phyloP scores from a whole-genome alignment of 495 filamentous ascomycete genomes.

The Penicillium waksmanii region DNA sequence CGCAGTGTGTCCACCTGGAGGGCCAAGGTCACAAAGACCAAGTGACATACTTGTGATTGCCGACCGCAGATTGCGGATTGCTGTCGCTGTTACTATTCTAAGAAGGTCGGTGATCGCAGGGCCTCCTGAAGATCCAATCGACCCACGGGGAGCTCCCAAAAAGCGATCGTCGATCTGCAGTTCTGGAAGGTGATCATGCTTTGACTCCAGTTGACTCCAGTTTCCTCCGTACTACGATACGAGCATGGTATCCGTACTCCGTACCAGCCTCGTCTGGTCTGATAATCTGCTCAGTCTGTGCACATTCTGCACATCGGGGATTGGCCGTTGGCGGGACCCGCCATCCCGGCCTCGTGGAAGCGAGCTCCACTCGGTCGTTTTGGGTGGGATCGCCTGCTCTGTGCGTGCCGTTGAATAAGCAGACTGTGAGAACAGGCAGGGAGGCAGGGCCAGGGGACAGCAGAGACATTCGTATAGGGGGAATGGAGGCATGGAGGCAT shows the following conservation, averaged over 20 bases:
- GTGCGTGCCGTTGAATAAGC: constrained; percentile 7
- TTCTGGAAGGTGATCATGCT: constrained; percentile 11
- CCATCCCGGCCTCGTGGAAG: constrained; percentile 35
- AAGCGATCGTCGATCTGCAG: constrained; percentile 32
- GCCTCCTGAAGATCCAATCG: constrained; percentile 22
- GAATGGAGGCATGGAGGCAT: no score
- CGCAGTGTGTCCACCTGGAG: no score
- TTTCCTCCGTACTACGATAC: no score
- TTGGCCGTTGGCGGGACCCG: constrained; percentile 29
- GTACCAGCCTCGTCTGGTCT: no score
- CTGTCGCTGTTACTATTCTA: background rate
- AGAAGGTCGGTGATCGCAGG: constrained; percentile 12
- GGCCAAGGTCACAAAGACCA: no score
- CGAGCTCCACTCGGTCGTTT: constrained; percentile 26
- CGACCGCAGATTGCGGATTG: background rate
- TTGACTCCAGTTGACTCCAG: background rate
- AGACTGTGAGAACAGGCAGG: background rate
- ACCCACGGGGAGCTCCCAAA: background rate
- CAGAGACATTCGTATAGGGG: no score
- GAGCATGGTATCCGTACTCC: no score
- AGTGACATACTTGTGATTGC: background rate
- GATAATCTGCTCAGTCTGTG: constrained; percentile 21
- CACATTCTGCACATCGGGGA: constrained; percentile 31
- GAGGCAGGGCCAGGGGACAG: background rate
- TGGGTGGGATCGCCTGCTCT: constrained; percentile 30